Percentiles rank a stretch among this genome's conserved stretches.
Conservation (phyloP, 805 yeast species). For the Lachancea mirantina region DNA sequence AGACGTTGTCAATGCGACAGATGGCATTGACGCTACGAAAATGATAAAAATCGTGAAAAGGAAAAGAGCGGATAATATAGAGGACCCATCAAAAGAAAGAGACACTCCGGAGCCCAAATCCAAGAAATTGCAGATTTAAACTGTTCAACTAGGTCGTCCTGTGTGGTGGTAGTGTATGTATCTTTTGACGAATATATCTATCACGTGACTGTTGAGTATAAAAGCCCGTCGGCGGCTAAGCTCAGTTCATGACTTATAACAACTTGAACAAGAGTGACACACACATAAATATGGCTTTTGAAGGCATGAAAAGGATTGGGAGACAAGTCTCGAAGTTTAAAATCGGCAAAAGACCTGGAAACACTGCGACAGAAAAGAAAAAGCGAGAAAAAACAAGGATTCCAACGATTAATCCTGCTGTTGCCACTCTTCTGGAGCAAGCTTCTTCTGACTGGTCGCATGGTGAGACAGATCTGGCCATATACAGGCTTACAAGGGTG, state of each 20-base stretch:
- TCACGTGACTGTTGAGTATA: too few relatives aligned
- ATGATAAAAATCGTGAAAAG: conserved; percentile 22
- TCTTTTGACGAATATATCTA: too few relatives aligned
- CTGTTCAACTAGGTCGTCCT: too few relatives aligned
- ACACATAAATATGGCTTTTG: conserved; percentile 8
- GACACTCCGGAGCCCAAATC: too few relatives aligned
- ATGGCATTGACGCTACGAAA: conserved; percentile 11
- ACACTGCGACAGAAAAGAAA: conserved; percentile 1
- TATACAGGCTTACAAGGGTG: conserved; percentile 6
- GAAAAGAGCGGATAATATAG: background rate
- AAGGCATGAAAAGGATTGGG: conserved; percentile 3
- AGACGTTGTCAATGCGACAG: conserved; percentile 23
- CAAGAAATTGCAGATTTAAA: too few relatives aligned
- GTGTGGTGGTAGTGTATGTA: too few relatives aligned
- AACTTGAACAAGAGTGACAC: too few relatives aligned
- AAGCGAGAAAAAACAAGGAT: background rate
- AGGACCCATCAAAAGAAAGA: too few relatives aligned
- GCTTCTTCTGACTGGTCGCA: conserved; percentile 6
- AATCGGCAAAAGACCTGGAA: background rate
- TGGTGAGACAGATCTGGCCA: conserved; percentile 8
- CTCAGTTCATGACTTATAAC: too few relatives aligned
- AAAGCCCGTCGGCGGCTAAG: too few relatives aligned
- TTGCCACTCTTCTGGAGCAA: conserved; percentile 3
- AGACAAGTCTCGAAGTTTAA: conserved; percentile 4
- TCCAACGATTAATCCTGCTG: background rate